Conservation (phyloP, 1,139 yeast species). For the Sugiyamaella castrensis region DNA sequence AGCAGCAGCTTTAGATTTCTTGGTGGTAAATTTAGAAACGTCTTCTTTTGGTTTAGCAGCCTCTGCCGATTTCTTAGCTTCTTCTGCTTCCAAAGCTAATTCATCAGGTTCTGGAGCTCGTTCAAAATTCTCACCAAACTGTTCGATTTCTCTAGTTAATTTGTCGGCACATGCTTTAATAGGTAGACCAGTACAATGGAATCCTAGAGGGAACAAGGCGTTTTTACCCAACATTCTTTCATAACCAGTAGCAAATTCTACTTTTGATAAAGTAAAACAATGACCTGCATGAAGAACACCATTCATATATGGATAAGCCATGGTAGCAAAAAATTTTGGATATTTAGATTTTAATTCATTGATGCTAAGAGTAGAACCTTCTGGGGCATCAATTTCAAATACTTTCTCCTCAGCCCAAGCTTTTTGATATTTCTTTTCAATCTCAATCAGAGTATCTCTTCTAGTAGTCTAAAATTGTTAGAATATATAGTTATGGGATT, state of each 20-base stretch:
- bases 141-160: constrained; percentile 85
- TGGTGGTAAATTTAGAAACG: constrained; percentile 85
- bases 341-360: constrained; percentile 73
- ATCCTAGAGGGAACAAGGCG: constrained; percentile 93
- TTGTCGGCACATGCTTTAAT: constrained; percentile 96
- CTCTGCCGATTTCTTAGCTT: constrained; percentile 29
- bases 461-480: constrained; percentile 57
- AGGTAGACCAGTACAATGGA: constrained; percentile 99
- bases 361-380: constrained; percentile 46
- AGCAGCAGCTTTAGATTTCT: constrained; percentile 88
- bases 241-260: constrained; percentile 89
- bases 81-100: constrained; percentile 40
- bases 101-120: constrained; percentile 58
- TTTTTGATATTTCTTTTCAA: constrained; percentile 86
- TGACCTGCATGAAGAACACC: constrained; percentile 99
- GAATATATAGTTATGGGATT: too few relatives aligned
- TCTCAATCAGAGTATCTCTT: constrained; percentile 87
- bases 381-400: constrained; percentile 89
- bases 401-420: constrained; percentile 82
- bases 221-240: constrained; percentile 93
- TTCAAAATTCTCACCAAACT: constrained; percentile 79
- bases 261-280: constrained; percentile 91
- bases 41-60: constrained; percentile 54
- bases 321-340: constrained; percentile 87
- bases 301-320: constrained; percentile 99